These are phyloP conservation scores for Phytophthora aleatoria DNA, from an alignment of 352 stramenopile genomes.

Conservation along the genomic window DNA sequence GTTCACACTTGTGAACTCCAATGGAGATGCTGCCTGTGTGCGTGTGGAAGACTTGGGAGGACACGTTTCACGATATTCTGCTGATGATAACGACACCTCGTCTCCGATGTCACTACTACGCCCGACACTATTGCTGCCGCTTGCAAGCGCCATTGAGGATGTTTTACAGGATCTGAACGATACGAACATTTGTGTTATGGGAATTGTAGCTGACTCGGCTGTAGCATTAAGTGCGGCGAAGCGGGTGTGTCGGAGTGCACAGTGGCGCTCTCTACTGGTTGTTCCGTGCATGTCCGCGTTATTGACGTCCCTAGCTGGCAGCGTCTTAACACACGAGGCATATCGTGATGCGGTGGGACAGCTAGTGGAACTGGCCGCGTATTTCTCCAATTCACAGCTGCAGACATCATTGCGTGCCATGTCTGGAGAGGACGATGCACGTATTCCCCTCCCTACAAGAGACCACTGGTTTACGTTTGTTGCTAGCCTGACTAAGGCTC, in stretches of 20 bases:
- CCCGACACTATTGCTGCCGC: constrained; percentile 13
- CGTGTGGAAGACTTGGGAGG: constrained; percentile 59
- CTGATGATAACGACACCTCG: constrained; percentile 4
- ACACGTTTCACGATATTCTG: constrained; percentile 32
- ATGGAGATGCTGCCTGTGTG: constrained; percentile 74
- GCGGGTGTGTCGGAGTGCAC: constrained; percentile 43
- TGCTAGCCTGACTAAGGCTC: constrained; percentile 45
- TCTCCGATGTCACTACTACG: constrained; percentile 25
- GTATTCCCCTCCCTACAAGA: constrained; percentile 57
- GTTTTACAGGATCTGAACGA: constrained; percentile 55
- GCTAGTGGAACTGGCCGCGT: constrained; percentile 67
- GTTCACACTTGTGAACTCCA: constrained; percentile 81
- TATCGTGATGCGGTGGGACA: constrained; percentile 57
- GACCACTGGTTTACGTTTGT: constrained; percentile 75
- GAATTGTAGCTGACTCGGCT: constrained; percentile 73
- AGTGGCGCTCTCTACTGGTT: constrained; percentile 59
- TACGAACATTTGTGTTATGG: constrained; percentile 72
- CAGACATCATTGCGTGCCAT: constrained; percentile 42
- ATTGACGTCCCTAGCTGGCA: constrained; percentile 58
- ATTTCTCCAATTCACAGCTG: constrained; percentile 60
- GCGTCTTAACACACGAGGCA: constrained; percentile 54
- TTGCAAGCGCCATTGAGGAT: constrained; percentile 57
- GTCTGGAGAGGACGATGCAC: constrained; percentile 45
- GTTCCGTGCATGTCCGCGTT: constrained; percentile 68
- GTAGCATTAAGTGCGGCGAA: constrained; percentile 62